Percentiles rank a stretch among this genome's conserved stretches.
Conservation (phyloP, 306 rosid genomes). For the Potentilla sterilis region DNA sequence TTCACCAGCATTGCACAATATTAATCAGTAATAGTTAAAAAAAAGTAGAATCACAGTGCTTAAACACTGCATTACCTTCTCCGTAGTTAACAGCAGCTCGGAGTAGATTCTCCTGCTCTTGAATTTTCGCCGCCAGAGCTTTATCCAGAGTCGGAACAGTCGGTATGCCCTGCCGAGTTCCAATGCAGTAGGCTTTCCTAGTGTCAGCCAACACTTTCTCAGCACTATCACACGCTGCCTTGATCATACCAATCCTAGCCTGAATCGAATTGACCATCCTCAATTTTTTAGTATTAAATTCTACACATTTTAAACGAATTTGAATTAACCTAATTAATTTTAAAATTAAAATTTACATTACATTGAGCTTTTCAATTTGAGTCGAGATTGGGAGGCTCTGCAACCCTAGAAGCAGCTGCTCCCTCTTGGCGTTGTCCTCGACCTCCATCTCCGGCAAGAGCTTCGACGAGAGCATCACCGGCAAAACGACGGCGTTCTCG, state of each 20-base stretch:
- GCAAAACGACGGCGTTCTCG: slow-evolving; percentile 69
- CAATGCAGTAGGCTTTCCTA: slow-evolving; percentile 85
- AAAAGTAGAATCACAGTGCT: background rate
- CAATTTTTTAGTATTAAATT: no score
- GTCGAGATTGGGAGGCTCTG: slow-evolving; percentile 69
- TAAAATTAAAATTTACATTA: background rate
- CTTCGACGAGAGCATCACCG: slow-evolving; percentile 87
- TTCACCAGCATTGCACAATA: background rate
- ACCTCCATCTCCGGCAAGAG: slow-evolving; percentile 90
- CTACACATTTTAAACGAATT: background rate
- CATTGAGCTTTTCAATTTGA: slow-evolving; percentile 82
- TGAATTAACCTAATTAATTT: background rate
- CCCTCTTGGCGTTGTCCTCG: slow-evolving; percentile 70
- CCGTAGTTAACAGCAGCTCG: slow-evolving; percentile 86
- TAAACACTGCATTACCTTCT: slow-evolving; percentile 42
- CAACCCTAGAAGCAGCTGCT: slow-evolving; percentile 79
- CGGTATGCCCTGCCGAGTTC: slow-evolving; percentile 79
- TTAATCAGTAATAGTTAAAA: background rate
- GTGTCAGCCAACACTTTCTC: slow-evolving; percentile 92
- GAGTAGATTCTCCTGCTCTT: slow-evolving; percentile 84
- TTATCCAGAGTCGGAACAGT: slow-evolving; percentile 82
- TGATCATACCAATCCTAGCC: slow-evolving; percentile 86
- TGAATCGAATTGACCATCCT: slow-evolving; percentile 19
- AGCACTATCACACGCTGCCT: slow-evolving; percentile 90
- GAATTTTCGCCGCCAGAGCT: slow-evolving; percentile 94